Conservation (phyloP, 345 rosid species). For the Euphorbia lathyris region DNA sequence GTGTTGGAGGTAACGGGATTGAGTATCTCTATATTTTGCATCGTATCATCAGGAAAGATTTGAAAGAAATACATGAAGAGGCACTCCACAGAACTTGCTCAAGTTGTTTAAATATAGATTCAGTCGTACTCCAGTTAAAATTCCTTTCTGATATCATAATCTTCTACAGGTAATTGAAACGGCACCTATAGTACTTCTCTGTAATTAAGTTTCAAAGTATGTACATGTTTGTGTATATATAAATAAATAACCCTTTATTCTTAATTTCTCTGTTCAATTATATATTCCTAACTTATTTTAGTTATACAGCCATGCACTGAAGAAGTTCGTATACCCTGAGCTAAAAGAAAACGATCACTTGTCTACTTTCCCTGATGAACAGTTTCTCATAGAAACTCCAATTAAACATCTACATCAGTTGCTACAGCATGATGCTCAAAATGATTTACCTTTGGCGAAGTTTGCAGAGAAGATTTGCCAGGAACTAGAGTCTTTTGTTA, state of each 20-base stretch:
- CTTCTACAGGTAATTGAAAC: conserved; percentile 56
- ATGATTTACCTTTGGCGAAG: conserved; percentile 19
- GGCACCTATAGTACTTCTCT: conserved; percentile 6
- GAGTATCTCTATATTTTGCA: conserved; percentile 56
- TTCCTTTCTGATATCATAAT: conserved; percentile 62
- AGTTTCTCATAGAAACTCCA: conserved; percentile 29
- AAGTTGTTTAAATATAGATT: conserved; percentile 33
- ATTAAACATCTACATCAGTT: conserved; percentile 47
- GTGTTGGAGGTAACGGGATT: conserved; percentile 26
- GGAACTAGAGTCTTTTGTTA: conserved; percentile 41
- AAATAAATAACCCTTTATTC: background rate
- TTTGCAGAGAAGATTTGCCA: conserved; percentile 43
- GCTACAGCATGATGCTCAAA: conserved; percentile 29
- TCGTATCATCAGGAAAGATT: conserved; percentile 47
- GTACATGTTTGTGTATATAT: too few species aligned
- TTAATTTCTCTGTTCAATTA: background rate
- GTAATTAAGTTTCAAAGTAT: background rate
- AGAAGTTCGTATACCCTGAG: conserved; percentile 49
- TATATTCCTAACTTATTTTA: background rate
- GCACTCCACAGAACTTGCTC: conserved; percentile 36
- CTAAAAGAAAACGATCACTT: conserved; percentile 30
- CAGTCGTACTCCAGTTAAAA: conserved; percentile 45
- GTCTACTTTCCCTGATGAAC: conserved; percentile 22
- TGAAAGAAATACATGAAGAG: conserved; percentile 49
- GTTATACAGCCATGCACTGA: conserved; percentile 54